Evolutionary conservation across 1,284 basidiomycete species (phyloP).

Genomic region (Dichomitus squalens): DNA sequence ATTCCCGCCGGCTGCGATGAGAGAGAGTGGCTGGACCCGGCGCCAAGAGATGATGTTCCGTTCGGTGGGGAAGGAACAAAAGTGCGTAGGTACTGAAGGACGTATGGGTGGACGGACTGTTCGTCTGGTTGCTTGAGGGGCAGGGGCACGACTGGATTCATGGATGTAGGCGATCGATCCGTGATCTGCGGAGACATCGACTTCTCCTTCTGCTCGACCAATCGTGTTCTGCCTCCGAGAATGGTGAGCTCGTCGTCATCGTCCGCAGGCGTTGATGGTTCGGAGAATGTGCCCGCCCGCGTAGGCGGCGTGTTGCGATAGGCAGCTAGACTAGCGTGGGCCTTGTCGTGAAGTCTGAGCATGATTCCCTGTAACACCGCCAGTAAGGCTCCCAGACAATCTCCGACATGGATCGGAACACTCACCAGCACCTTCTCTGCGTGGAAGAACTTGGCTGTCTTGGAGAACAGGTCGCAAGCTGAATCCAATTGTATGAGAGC

Average conservation of each 20-base stretch:
- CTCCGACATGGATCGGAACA: conserved; percentile 1
- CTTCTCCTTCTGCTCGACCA: conserved; percentile 65
- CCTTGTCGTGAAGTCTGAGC: conserved; percentile 58
- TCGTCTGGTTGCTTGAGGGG: conserved; percentile 34
- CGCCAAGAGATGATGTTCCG: conserved; percentile 5
- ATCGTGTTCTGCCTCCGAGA: conserved; percentile 70
- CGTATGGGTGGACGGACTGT: conserved; percentile 52
- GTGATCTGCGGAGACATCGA: conserved; percentile 48
- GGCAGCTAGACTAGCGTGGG: conserved; percentile 64
- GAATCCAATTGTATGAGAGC: conserved; percentile 77
- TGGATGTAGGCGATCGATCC: conserved; percentile 68
- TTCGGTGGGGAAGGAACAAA: conserved; percentile 44
- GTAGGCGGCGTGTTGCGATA: conserved; percentile 57
- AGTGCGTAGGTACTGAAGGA: conserved; percentile 68
- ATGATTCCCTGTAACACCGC: conserved; percentile 42
- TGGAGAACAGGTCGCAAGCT: conserved; percentile 74
- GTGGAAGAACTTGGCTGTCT: conserved; percentile 68
- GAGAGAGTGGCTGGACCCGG: conserved; percentile 14
- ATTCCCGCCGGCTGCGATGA: conserved; percentile 19
- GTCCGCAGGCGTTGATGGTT: conserved; percentile 51
- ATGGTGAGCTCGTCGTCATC: conserved; percentile 72
- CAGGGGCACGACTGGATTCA: conserved; percentile 56
- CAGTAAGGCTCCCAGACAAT: not conserved
- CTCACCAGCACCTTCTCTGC: conserved; percentile 71
- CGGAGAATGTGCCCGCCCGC: conserved; percentile 46